Evolutionary conservation across 225 moss, liverwort and hornwort species (phyloP), one percentile per base, ranked within the genome.

Genomic region (Pseudoscleropodium purum): DNA sequence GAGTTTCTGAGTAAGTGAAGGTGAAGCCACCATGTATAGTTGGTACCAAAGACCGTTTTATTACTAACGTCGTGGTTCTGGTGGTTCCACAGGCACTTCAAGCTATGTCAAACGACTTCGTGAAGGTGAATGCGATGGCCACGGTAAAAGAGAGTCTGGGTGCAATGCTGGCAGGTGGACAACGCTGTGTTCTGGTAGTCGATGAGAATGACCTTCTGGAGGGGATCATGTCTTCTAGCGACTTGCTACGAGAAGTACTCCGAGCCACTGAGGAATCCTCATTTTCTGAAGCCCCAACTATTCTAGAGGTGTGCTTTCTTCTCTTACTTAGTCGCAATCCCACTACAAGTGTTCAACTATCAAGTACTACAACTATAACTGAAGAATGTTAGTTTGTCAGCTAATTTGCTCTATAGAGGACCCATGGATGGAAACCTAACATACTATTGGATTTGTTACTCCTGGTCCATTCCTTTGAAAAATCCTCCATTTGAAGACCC

Each of bases 31-130:
- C 47, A 8, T 70, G 23, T 56, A 8, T 31, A 77, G 82, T 81
- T 77, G 87, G 73, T 47, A 70, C 36, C 60, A 30, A 60, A 88
- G 81, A 81, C 62, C 47, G 29, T 57, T 68, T 45, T 45, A 45
- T 45, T 37, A 36, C 63, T 79, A n/a, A 91, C 47, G 67, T 75
- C 37, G 2, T 10, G 27, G 13, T 61, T 91, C 68, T 43, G 65
- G 30, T 85, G 86, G 33, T 61, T 86, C 43, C 88, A 83, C 91
- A 93, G 95, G 93, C 89, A 70, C 43, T 43, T 86, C 93, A 93
- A 90, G 95, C 90, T 27, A 92, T 95, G 93, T 89, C 93, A 66
- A 93, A 92, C 77, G 92, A 92, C 72, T 95, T 91, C 88, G 95
- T 93, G n/a, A 93, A 86, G 81, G 95, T 93, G 80, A 91, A 90